These are phyloP conservation scores for Helotiales sp. DNA, from an alignment of 2,329 filamentous ascomycete species.

Conservation along the genomic window DNA sequence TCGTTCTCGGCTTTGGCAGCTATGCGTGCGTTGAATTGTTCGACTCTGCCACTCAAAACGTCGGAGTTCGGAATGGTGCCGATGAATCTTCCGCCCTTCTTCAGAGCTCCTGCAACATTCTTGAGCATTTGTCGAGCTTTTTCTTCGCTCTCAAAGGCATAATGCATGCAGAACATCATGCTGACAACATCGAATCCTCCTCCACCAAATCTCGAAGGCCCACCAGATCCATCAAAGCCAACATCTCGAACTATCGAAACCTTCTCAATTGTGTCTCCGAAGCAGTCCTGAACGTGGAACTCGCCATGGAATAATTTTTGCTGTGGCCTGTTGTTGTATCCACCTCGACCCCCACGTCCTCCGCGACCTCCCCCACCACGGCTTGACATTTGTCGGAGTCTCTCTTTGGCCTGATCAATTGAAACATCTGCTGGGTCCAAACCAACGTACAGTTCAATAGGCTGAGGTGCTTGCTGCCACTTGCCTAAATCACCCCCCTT, in stretches of 20 bases:
- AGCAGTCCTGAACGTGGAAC: constrained; percentile 92
- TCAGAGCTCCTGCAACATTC: constrained; percentile 88
- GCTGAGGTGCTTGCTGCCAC: constrained; percentile 93
- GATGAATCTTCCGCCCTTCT: constrained; percentile 93
- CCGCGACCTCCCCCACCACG: constrained; percentile 59
- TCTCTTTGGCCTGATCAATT: constrained; percentile 85
- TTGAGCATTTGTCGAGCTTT: constrained; percentile 91
- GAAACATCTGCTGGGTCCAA: constrained; percentile 92
- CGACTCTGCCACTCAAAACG: constrained; percentile 80
- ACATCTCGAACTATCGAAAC: constrained; percentile 83
- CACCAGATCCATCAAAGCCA: constrained; percentile 74
- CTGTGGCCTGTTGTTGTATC: constrained; percentile 52
- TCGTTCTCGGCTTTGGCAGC: constrained; percentile 45
- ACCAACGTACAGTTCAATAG: constrained; percentile 91
- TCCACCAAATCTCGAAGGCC: constrained; percentile 69
- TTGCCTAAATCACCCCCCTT: constrained; percentile 96
- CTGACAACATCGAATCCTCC: constrained; percentile 94
- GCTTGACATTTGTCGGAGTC: constrained; percentile 75
- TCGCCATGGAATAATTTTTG: constrained; percentile 78
- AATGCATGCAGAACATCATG: constrained; percentile 99
- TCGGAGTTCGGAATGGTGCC: constrained; percentile 98
- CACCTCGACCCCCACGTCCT: constrained; percentile 56
- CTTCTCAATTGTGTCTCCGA: constrained; percentile 80
- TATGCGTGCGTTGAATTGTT: constrained; percentile 69
- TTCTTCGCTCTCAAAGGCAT: constrained; percentile 91